These are phyloP conservation scores for Dactylorhiza incarnata DNA, from an alignment of 106 monocot species.

Conservation along the genomic window DNA sequence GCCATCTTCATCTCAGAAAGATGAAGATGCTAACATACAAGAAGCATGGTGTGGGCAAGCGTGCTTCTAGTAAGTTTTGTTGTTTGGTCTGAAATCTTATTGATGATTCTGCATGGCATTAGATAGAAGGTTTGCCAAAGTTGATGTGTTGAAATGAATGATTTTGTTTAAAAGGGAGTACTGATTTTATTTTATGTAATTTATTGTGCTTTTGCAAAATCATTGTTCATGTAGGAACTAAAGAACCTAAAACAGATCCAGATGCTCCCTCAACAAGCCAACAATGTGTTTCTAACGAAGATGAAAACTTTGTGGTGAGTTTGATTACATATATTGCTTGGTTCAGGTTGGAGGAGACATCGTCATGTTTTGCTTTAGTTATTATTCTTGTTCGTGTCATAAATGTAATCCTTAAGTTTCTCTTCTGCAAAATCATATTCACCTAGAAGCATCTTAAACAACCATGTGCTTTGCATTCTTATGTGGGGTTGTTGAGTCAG, in stretches of 20 bases:
- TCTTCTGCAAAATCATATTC: no score
- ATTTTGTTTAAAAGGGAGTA: not conserved
- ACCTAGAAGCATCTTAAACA: no score
- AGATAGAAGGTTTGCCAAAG: no score
- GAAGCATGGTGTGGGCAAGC: conserved; percentile 7
- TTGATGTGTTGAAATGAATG: no score
- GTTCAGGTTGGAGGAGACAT: not conserved
- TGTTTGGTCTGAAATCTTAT: not conserved
- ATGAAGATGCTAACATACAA: conserved; percentile 7
- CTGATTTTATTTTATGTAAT: not conserved
- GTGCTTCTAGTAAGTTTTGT: not conserved
- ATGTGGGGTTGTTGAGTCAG: no score
- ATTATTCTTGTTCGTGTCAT: no score
- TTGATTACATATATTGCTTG: not conserved
- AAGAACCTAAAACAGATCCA: not conserved
- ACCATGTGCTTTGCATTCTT: no score
- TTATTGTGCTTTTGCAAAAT: not conserved
- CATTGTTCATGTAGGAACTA: not conserved
- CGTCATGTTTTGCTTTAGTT: no score
- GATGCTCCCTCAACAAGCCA: not conserved
- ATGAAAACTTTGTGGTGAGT: not conserved
- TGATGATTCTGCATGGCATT: not conserved
- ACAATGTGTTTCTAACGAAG: not conserved
- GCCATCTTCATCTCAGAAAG: conserved; percentile 4
- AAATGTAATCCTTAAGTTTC: no score